Base-by-base conservation (phyloP, 2,329 filamentous ascomycete species). In the Dothideomycetidae sp. region DNA sequence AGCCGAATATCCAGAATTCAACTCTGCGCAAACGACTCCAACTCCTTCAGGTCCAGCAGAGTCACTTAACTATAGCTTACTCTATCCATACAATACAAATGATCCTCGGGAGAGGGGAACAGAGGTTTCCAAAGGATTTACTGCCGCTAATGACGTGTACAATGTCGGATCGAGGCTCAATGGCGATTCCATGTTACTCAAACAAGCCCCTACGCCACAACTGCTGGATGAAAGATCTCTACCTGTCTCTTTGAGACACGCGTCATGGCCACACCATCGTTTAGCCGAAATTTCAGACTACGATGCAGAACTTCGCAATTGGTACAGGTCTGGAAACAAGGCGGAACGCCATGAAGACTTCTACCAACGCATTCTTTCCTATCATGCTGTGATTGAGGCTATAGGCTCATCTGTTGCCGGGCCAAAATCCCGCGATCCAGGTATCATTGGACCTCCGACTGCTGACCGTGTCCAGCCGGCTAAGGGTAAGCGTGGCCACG, bases 251-350 rank as follows among this genome's bases (percentile, higher is more conserved):
- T n/a, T 26, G n/a, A 7, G n/a, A 26, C 21, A 7, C 7, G 7
- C 21, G 7, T 26, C 21, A 26, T 7, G 7, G 7, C 21, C 7
- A n/a, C 21, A 26, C 7, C 7, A 7, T n/a, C 7, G 7, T n/a
- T 7, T n/a, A n/a, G n/a, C 7, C 7, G n/a, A 7, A n/a, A 7
- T 7, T 7, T 26, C 21, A 19, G 45, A 43, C n/a, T 49, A 53
- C 12, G 54, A 57, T 15, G 50, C 58, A 17, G 54, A 58, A 36
- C 48, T 65, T 5, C 37, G 44, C n/a, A 51, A 56, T n/a, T 66
- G 62, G 62, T 64, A 39, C 15, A 29, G 55, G 44, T 53, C 45
- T 11, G 45, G 44, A 5, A 48, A 50, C 29, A 52, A 43, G 28
- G 53, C 46, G 10, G 41, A 48, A 19, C 53, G 55, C 14, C 54